Evolutionary conservation across 2,329 filamentous ascomycete genomes (phyloP).

Genomic region (Hypoxylon sp.): DNA sequence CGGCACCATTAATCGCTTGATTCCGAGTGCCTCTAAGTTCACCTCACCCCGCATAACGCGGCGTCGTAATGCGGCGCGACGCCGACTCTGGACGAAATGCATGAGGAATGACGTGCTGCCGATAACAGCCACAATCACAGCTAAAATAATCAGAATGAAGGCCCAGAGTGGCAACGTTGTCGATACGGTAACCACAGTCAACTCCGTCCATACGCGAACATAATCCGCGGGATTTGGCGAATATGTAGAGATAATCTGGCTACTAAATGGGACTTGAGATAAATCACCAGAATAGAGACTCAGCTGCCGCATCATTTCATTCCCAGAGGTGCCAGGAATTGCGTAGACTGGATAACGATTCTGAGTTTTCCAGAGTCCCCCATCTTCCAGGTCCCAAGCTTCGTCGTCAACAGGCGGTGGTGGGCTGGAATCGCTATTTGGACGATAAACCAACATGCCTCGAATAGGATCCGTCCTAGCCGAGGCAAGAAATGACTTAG

Average conservation of each 20-base stretch:
- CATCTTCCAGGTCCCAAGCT: constrained; percentile 79
- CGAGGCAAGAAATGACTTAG: constrained; percentile 77
- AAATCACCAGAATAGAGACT: constrained; percentile 84
- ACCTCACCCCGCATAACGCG: constrained; percentile 84
- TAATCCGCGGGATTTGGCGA: constrained; percentile 70
- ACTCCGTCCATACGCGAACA: constrained; percentile 71
- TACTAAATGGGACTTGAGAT: constrained; percentile 70
- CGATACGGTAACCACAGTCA: constrained; percentile 63
- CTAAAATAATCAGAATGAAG: constrained; percentile 80
- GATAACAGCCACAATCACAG: constrained; percentile 78
- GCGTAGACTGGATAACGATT: constrained; percentile 88
- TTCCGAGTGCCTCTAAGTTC: constrained; percentile 87
- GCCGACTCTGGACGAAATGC: constrained; percentile 81
- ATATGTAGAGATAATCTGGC: constrained; percentile 69
- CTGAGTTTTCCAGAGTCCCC: constrained; percentile 77
- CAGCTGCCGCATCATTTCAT: constrained; percentile 78
- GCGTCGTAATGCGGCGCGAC: constrained; percentile 76
- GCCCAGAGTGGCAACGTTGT: constrained; percentile 84
- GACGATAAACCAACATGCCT: constrained; percentile 75
- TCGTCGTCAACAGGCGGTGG: constrained; percentile 76
- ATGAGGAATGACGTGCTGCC: constrained; percentile 77
- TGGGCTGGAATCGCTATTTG: constrained; percentile 67
- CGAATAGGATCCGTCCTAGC: constrained; percentile 72
- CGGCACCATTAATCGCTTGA: constrained; percentile 86
- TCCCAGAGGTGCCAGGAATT: constrained; percentile 77